Conservation (phyloP, 805 yeast genomes). For the Ascoidea asiatica region DNA sequence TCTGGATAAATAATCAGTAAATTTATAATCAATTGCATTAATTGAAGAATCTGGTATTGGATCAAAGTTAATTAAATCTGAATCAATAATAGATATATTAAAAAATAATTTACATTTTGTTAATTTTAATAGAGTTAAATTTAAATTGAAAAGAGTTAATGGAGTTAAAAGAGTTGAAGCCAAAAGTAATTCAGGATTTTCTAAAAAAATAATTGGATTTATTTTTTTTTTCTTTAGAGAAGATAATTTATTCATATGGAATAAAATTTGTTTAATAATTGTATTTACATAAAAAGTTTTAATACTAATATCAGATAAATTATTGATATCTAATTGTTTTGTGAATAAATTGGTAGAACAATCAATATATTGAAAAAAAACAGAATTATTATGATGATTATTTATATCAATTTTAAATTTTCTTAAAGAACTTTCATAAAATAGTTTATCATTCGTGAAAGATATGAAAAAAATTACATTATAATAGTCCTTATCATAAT, state of each 20-base stretch:
- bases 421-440: conserved; percentile 3
- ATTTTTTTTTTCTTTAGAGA: not conserved
- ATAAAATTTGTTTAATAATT: not conserved
- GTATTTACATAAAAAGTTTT: conserved; percentile 1
- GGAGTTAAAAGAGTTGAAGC: conserved; percentile 3
- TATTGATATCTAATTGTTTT: not conserved
- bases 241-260: not conserved
- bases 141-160: conserved; percentile 2
- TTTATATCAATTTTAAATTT: conserved; percentile 3
- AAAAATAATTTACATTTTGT: not conserved
- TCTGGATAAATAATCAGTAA: not conserved
- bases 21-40: not conserved
- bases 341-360: conserved; percentile 6
- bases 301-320: not conserved
- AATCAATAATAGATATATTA: not conserved
- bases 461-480: conserved; percentile 4
- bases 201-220: conserved; percentile 3
- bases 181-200: conserved; percentile 6
- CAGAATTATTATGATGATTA: not conserved
- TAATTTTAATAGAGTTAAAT: conserved; percentile 1
- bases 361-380: conserved; percentile 5
- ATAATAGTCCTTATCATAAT: conserved; percentile 2
- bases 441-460: conserved; percentile 1
- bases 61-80: not conserved
- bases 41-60: no score